Conservation (phyloP, 2,329 filamentous ascomycete species). For the Blastomyces gilchristii region DNA sequence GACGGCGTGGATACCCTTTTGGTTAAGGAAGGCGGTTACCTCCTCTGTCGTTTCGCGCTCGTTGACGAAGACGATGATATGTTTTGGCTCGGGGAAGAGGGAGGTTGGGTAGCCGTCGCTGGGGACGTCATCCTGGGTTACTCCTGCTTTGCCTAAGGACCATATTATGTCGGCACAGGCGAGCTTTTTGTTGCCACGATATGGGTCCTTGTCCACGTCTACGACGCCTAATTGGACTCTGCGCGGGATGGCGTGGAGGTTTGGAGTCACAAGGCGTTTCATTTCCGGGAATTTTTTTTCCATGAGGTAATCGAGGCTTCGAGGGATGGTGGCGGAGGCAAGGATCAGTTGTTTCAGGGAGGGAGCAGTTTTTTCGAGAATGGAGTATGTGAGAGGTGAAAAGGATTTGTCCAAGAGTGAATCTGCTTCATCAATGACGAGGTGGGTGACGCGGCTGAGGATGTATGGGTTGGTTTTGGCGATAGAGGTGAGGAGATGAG, state of each 20-base stretch:
- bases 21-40: constrained; percentile 64
- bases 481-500: constrained; percentile 79
- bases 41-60: constrained; percentile 81
- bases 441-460: constrained; percentile 77
- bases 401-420: constrained; percentile 92
- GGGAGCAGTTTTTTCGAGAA: constrained; percentile 71
- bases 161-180: constrained; percentile 94
- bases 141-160: constrained; percentile 74
- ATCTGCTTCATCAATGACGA: constrained; percentile 92
- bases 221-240: constrained; percentile 89
- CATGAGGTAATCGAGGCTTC: constrained; percentile 78
- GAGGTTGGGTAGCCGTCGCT: constrained; percentile 26
- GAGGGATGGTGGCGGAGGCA: constrained; percentile 92
- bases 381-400: constrained; percentile 65
- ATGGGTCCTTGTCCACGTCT: constrained; percentile 84
- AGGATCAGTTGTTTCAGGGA: constrained; percentile 79
- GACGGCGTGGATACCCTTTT: constrained; percentile 80
- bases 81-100: constrained; percentile 55
- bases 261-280: constrained; percentile 79
- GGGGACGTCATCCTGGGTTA: constrained; percentile 24
- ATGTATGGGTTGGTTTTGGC: constrained; percentile 84
- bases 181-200: constrained; percentile 81
- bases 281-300: constrained; percentile 72
- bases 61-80: constrained; percentile 92
- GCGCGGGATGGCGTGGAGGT: constrained; percentile 89